Percentiles rank a stretch among this genome's conserved stretches.
Conservation (phyloP, 2,329 filamentous ascomycete genomes). For the Harringtonia aguacate region DNA sequence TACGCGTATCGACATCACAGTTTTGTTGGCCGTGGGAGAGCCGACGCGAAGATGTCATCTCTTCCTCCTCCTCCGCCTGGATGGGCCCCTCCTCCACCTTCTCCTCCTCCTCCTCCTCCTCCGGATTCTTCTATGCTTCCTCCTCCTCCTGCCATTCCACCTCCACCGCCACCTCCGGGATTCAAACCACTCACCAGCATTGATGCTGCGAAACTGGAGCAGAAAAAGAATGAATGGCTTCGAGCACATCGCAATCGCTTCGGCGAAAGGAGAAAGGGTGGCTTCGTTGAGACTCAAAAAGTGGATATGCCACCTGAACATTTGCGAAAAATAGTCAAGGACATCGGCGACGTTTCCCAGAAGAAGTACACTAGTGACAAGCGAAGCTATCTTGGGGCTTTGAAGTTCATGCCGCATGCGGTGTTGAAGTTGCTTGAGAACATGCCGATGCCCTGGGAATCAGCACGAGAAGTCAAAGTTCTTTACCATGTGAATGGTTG, state of each 20-base stretch:
- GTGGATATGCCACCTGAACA: conserved; percentile 98
- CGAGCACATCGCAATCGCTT: conserved; percentile 84
- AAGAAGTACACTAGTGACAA: conserved; percentile 99
- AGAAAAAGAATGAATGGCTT: conserved; percentile 99
- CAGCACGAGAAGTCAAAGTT: conserved; percentile 90
- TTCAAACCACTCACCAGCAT: conserved; percentile 73
- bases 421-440: conserved; percentile 96
- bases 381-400: conserved; percentile 87
- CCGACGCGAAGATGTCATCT: conserved; percentile 9
- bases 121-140: conserved; percentile 35
- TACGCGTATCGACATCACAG: background rate
- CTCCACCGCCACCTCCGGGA: conserved; percentile 72
- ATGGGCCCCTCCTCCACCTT: conserved; percentile 40
- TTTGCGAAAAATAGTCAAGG: conserved; percentile 93
- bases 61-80: conserved; percentile 41
- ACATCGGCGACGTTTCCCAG: conserved; percentile 98
- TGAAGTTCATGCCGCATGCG: conserved; percentile 99
- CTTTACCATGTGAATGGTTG: conserved; percentile 98
- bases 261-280: conserved; percentile 91
- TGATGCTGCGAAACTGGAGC: conserved; percentile 84
- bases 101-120: conserved; percentile 36
- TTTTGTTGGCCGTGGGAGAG: background rate
- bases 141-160: conserved; percentile 42
- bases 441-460: conserved; percentile 99
- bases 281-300: conserved; percentile 96